These are phyloP conservation scores for Effrenium voratum DNA, from an alignment of 73 alveolate genomes.

Conservation along the genomic window DNA sequence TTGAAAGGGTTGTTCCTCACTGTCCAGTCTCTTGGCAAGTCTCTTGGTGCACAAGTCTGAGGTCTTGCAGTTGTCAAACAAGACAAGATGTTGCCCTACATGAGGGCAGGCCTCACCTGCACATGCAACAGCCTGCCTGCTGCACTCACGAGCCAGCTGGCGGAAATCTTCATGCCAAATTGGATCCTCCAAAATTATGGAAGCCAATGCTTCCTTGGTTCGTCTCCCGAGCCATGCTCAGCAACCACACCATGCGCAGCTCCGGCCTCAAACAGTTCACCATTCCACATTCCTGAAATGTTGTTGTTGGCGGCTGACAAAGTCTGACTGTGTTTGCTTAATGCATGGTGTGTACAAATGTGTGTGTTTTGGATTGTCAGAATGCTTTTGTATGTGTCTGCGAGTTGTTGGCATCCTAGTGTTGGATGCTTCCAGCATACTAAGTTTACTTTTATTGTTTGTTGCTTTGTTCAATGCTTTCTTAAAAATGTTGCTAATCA, in stretches of 20 bases:
- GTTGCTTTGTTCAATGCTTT: too few species aligned
- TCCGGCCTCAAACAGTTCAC: not conserved
- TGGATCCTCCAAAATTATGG: constrained; percentile 23
- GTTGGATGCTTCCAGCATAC: not conserved
- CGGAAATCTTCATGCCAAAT: constrained; percentile 23
- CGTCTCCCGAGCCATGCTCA: not conserved
- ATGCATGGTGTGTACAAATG: not conserved
- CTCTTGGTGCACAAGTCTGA: not conserved
- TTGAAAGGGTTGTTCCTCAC: not conserved
- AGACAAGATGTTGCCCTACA: not conserved
- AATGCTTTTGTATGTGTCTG: too few species aligned
- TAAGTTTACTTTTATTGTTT: too few species aligned
- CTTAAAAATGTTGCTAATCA: too few species aligned
- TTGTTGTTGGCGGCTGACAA: not conserved
- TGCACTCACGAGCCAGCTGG: constrained; percentile 23
- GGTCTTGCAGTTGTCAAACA: not conserved
- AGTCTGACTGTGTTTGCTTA: not conserved
- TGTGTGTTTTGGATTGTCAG: not conserved
- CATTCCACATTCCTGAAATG: not conserved
- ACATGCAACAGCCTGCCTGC: not conserved
- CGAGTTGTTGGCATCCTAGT: not conserved
- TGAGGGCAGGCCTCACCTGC: not conserved
- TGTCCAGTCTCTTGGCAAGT: not conserved
- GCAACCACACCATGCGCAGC: not conserved
- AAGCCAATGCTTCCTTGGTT: constrained; percentile 4